Percentiles rank a stretch among this genome's conserved stretches.
phyloP scores from a whole-genome alignment of 331 rosid species.

The Pyrus hybrid region DNA sequence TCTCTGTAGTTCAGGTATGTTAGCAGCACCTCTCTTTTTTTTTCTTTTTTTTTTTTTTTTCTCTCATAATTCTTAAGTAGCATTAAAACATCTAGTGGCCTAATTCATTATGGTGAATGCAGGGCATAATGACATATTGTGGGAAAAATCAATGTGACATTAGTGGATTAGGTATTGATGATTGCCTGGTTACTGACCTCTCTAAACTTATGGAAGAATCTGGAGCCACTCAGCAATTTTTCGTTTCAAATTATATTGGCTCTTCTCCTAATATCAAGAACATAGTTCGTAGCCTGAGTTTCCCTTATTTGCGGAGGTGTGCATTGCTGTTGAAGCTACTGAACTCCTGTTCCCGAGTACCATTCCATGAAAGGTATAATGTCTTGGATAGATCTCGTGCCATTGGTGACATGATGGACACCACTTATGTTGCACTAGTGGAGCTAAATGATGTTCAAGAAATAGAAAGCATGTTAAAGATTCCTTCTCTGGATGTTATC shows the following conservation, averaged over 20 bases:
- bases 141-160: conserved; percentile 36
- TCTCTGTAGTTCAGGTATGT: conserved; percentile 79
- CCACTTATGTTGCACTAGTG: conserved; percentile 25
- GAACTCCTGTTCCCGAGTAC: conserved; percentile 48
- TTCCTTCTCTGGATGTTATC: conserved; percentile 65
- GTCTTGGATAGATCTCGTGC: conserved; percentile 36
- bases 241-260: conserved; percentile 49
- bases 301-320: conserved; percentile 90
- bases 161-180: conserved; percentile 33
- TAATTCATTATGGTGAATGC: conserved; percentile 25
- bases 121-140: conserved; percentile 58
- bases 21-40: background rate
- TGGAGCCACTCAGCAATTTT: conserved; percentile 38
- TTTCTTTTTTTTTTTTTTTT: background rate
- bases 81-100: background rate
- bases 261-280: conserved; percentile 47
- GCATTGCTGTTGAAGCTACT: conserved; percentile 70
- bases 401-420: conserved; percentile 37
- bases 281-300: conserved; percentile 50
- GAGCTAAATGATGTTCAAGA: conserved; percentile 61
- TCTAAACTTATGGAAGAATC: conserved; percentile 42
- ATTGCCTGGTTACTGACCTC: conserved; percentile 66
- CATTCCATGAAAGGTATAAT: conserved; percentile 52
- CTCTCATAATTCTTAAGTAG: background rate
- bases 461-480: conserved; percentile 69